Conservation (phyloP, 805 yeast species). For the Candida railenensis region DNA sequence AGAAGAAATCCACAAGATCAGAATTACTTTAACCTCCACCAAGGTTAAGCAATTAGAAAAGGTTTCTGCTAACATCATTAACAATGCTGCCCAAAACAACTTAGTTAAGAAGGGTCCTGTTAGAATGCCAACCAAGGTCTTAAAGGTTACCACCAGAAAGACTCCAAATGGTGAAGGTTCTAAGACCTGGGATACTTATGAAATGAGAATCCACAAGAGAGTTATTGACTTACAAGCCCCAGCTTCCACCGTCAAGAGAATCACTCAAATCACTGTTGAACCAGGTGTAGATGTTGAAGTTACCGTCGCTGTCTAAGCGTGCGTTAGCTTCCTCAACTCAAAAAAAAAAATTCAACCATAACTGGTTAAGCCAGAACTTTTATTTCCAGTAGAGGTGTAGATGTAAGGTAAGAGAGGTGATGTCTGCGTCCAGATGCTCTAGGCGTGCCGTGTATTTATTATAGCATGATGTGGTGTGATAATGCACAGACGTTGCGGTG, state of each 20-base stretch:
- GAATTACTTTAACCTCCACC: conserved; percentile 98
- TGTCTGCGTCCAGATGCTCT: conserved; percentile 47
- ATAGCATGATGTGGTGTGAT: conserved; percentile 10
- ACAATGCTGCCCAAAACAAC: conserved; percentile 79
- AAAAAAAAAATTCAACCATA: not conserved
- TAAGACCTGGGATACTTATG: conserved; percentile 99
- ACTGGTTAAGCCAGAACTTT: not conserved
- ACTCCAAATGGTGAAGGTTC: conserved; percentile 99
- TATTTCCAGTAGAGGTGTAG: not conserved
- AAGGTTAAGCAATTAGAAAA: conserved; percentile 97
- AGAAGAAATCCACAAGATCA: conserved; percentile 90
- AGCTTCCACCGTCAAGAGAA: conserved; percentile 87
- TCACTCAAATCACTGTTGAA: conserved; percentile 97
- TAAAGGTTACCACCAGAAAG: conserved; percentile 99
- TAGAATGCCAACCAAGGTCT: conserved; percentile 99
- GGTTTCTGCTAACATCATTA: conserved; percentile 87
- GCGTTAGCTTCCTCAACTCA: not conserved
- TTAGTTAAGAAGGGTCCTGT: conserved; percentile 98
- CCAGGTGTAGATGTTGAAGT: conserved; percentile 99
- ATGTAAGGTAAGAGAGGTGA: conserved; percentile 8
- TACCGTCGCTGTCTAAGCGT: conserved; percentile 76
- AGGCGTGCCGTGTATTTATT: conserved; percentile 57
- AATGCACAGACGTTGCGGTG: conserved; percentile 56
- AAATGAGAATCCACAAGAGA: conserved; percentile 99
- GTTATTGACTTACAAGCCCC: conserved; percentile 98